Percentiles rank a stretch among this genome's conserved stretches.
phyloP scores from a whole-genome alignment of 192 early-diverging fungal genomes.

The Rhizophlyctis rosea region DNA sequence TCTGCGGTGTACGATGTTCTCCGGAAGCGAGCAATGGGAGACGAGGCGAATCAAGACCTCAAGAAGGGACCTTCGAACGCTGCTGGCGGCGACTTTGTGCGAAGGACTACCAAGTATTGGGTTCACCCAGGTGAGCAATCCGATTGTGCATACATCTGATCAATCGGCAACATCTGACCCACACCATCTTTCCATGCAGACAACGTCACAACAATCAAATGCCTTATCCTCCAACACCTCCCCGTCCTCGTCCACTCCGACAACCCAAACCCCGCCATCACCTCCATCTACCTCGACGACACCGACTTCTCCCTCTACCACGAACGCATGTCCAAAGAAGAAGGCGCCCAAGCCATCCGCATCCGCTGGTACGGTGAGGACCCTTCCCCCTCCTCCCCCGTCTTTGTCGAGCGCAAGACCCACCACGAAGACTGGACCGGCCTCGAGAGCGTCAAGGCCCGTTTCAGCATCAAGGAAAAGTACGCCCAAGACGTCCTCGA shows the following conservation, averaged over 20 bases:
- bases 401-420: constrained; percentile 95
- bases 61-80: constrained; percentile 32
- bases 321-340: constrained; percentile 75
- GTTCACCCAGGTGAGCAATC: constrained; percentile 62
- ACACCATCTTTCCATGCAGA: constrained; percentile 37
- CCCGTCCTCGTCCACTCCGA: constrained; percentile 87
- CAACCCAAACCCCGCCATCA: constrained; percentile 78
- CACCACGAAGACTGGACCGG: constrained; percentile 91
- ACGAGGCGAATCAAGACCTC: neutral
- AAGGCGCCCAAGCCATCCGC: constrained; percentile 83
- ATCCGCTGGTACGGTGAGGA: constrained; percentile 88
- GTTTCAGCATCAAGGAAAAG: constrained; percentile 87
- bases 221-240: constrained; percentile 82
- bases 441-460: constrained; percentile 75
- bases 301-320: constrained; percentile 75
- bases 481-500: constrained; percentile 76
- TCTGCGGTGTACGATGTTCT: constrained; percentile 31
- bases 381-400: constrained; percentile 65
- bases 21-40: constrained; percentile 13
- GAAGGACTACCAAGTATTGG: constrained; percentile 87
- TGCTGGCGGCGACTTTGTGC: constrained; percentile 68
- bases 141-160: neutral
- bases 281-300: constrained; percentile 89
- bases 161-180: neutral
- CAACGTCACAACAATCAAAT: constrained; percentile 89